Evolutionary conservation across 2,329 filamentous ascomycete species (phyloP).

Genomic region (Talaromyces sp.): DNA sequence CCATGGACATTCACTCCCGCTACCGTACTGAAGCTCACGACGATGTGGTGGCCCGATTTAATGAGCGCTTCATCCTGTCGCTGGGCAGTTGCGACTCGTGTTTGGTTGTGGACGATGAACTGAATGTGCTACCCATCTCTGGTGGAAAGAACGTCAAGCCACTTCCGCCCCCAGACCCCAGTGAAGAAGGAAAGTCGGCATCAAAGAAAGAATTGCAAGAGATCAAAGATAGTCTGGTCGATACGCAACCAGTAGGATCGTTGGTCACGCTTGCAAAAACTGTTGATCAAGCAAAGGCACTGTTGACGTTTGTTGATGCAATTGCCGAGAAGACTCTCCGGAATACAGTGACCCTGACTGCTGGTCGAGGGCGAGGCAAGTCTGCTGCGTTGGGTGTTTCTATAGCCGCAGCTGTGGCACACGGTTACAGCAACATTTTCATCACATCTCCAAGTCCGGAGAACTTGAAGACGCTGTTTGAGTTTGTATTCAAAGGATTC

Average conservation of each 20-base stretch:
- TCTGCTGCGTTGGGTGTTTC: conserved; percentile 93
- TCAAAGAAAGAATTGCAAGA: conserved; percentile 70
- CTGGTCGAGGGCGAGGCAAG: conserved; percentile 91
- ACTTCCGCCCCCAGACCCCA: conserved; percentile 68
- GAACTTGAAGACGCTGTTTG: conserved; percentile 96
- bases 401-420: conserved; percentile 86
- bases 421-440: conserved; percentile 99
- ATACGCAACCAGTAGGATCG: conserved; percentile 79
- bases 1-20: conserved; percentile 95
- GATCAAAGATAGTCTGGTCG: conserved; percentile 81
- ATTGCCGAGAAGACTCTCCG: conserved; percentile 93
- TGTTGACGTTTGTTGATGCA: conserved; percentile 94
- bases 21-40: conserved; percentile 95
- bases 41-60: conserved; percentile 93
- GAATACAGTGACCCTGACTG: conserved; percentile 89
- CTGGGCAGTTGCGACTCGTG: conserved; percentile 93
- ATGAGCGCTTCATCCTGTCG: conserved; percentile 93
- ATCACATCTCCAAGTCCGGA: conserved; percentile 97
- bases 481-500: conserved; percentile 98
- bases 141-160: conserved; percentile 85
- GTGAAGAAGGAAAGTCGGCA: conserved; percentile 65
- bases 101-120: conserved; percentile 92
- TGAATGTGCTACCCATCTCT: conserved; percentile 95
- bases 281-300: conserved; percentile 89
- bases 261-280: conserved; percentile 82